Conservation (phyloP, 2,329 filamentous ascomycete genomes). For the Xylaria polymorpha region DNA sequence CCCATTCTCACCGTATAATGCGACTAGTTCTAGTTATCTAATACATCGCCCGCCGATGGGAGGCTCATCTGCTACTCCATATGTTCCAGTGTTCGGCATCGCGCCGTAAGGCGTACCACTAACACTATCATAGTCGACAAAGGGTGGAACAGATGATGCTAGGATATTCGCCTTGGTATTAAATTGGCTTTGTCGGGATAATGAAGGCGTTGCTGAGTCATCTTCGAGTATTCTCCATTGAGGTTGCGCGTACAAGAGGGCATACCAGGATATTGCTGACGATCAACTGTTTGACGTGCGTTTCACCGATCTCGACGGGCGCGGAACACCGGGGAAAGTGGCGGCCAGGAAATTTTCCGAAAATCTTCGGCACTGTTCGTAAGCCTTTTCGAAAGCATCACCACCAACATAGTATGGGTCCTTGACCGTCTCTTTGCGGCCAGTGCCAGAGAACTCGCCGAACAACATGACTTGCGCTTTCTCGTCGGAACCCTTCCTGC, state of each 20-base stretch:
- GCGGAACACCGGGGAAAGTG: conserved; percentile 56
- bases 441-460: conserved; percentile 80
- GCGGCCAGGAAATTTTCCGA: conserved; percentile 78
- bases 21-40: background rate
- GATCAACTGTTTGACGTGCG: background rate
- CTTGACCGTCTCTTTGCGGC: conserved; percentile 75
- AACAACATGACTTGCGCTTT: conserved; percentile 82
- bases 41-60: background rate
- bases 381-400: conserved; percentile 86
- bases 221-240: background rate
- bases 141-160: background rate
- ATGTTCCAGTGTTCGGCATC: background rate
- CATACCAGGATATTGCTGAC: background rate
- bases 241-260: background rate
- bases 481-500: conserved; percentile 63
- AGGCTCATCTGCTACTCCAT: background rate
- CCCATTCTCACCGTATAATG: conserved; percentile 5
- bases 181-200: background rate
- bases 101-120: background rate
- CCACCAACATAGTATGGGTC: conserved; percentile 95
- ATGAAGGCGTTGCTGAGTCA: background rate
- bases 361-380: conserved; percentile 83
- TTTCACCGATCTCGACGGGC: conserved; percentile 33
- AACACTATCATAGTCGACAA: background rate
- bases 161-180: background rate